Conservation (phyloP, 2,329 filamentous ascomycete genomes). For the Aspergillus sp. region DNA sequence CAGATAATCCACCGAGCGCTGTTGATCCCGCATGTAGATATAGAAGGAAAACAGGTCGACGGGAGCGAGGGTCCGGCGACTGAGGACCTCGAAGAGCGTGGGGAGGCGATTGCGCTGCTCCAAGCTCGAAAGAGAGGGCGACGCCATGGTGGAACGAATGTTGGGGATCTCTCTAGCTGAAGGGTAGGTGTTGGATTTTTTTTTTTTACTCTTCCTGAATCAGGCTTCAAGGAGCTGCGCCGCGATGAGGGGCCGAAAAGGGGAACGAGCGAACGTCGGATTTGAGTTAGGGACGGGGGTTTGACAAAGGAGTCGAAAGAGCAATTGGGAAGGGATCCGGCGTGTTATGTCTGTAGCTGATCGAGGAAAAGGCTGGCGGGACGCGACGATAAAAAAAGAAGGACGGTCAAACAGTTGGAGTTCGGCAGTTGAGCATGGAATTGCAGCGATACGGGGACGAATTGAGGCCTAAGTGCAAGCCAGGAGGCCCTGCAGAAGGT, state of each 20-base stretch:
- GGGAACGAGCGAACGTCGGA: slow-evolving; percentile 3
- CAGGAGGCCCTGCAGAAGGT: slow-evolving; percentile 14
- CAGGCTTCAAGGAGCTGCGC: slow-evolving; percentile 1
- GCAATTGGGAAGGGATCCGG: background rate
- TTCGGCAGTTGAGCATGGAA: background rate
- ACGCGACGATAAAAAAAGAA: background rate
- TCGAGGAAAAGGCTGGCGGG: background rate
- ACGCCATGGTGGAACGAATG: slow-evolving; percentile 29
- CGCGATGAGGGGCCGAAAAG: slow-evolving; percentile 4
- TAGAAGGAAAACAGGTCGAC: slow-evolving; percentile 99
- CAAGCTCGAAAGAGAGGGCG: slow-evolving; percentile 36
- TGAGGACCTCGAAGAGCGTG: slow-evolving; percentile 93
- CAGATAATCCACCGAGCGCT: slow-evolving; percentile 94
- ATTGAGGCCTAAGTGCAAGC: slow-evolving; percentile 12
- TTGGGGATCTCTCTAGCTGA: background rate
- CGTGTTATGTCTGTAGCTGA: background rate
- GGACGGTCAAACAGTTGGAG: slow-evolving; percentile 8
- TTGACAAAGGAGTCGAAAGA: background rate
- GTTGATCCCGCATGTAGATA: slow-evolving; percentile 99
- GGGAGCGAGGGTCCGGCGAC: slow-evolving; percentile 87
- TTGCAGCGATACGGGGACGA: slow-evolving; percentile 2
- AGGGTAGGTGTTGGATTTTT: background rate
- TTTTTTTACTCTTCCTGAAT: background rate
- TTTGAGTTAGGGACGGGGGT: background rate
- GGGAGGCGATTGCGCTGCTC: slow-evolving; percentile 78